Evolutionary conservation across 768 basidiomycete genomes (phyloP).

Genomic region (Pisolithus microcarpus): DNA sequence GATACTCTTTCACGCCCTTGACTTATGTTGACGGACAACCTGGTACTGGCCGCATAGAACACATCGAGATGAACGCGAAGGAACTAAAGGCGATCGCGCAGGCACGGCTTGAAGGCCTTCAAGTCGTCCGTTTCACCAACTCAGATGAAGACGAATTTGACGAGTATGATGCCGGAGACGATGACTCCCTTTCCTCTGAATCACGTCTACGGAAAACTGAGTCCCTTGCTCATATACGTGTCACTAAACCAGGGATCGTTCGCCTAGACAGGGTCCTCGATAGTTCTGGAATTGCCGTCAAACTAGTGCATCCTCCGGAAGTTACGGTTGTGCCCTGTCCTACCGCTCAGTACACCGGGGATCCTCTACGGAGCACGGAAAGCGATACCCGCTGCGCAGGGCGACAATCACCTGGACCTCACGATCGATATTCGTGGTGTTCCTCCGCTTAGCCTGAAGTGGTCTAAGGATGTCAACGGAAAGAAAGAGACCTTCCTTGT

Average conservation of each 20-base stretch:
- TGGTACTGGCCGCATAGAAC: constrained; percentile 41
- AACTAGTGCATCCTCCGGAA: constrained; percentile 55
- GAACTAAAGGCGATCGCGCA: constrained; percentile 66
- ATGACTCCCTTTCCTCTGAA: constrained; percentile 24
- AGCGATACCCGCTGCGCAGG: constrained; percentile 60
- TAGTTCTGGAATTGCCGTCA: constrained; percentile 61
- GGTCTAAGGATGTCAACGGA: constrained; percentile 65
- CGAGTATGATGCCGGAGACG: constrained; percentile 61
- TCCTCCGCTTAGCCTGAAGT: constrained; percentile 69
- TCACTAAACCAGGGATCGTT: constrained; percentile 67
- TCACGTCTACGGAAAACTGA: constrained; percentile 67
- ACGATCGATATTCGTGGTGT: constrained; percentile 64
- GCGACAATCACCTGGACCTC: constrained; percentile 52
- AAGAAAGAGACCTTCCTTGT: constrained; percentile 66
- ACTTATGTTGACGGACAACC: constrained; percentile 36
- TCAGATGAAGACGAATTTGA: constrained; percentile 45
- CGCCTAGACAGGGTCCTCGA: constrained; percentile 72
- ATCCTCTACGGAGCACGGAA: constrained; percentile 27
- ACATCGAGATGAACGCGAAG: constrained; percentile 49
- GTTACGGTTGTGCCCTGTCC: constrained; percentile 81
- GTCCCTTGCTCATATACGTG: constrained; percentile 60
- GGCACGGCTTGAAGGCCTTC: constrained; percentile 44
- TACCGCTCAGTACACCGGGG: constrained; percentile 52
- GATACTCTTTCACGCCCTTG: constrained; percentile 68
- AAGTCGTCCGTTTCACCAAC: constrained; percentile 35